Base-by-base conservation (phyloP, 2,329 filamentous ascomycete genomes). In the Xylariomycetidae sp. region DNA sequence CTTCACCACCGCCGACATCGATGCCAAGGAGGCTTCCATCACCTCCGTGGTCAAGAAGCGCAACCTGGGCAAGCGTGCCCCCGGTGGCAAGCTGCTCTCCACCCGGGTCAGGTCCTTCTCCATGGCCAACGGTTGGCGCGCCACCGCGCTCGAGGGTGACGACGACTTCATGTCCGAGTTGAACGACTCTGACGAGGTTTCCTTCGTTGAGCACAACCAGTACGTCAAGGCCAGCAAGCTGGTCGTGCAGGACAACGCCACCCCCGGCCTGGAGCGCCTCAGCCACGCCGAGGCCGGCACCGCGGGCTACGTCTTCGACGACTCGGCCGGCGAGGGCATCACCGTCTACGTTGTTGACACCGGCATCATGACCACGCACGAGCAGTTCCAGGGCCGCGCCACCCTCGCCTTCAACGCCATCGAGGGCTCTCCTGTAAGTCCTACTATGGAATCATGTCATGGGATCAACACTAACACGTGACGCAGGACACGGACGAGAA, bases 281-380 rank as follows among this genome's bases (percentile, higher is more conserved):
- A 79, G 74, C 30, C 60, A 68, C 50, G 44, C 57, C 16, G 31
- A 49, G 10, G 40, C 56, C 13, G 61, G 56, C 25, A 35, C 48
- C 10, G 35, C 40, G 6, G 56, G 49, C 32, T 77, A 76, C 50
- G 45, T 69, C 31, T 78, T 74, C 41, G 72, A 78, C 50, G 57
- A 58, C 36, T 63, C 60, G 10, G 69, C 67, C 15, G 74, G 74
- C 19, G 37, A 65, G 42, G 72, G 70, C n/a, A 71, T 75, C 45
- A 79, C 72, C 15, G 70, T 68, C 18, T 84, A 76, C 52, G 59
- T 84, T 16, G 70, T 84, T 25, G 79, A 84, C 56, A 82, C 78
- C 5, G 79, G 79, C 44, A 74, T 83, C 52, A 60, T 60, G 34
- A 59, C 60, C 23, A 62, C 64, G 5, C 79, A 84, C 56, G 48